Evolutionary conservation across 192 early-diverging fungal genomes (phyloP), one percentile per base, ranked within the genome.

Genomic region (Podila verticillata): DNA sequence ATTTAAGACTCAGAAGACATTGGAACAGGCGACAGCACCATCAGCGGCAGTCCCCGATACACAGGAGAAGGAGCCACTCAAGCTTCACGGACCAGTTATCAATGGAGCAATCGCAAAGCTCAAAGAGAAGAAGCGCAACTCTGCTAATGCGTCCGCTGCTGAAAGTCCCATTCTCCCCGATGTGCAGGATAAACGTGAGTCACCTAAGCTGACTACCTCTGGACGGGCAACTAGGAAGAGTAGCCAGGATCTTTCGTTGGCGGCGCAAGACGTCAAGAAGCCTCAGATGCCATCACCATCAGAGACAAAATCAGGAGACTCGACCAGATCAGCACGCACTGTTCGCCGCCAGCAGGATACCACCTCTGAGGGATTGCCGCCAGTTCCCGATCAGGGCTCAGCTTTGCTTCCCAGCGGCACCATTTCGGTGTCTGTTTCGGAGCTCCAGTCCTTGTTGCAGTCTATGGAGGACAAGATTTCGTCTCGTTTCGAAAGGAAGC

Each of bases 51-150:
- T 9, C 3, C 30, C 19, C 24, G 68, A 73, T 4, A 36, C 48
- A 9, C 73, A 72, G 5, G 84, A 84, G 44, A 82, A 59, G 57
- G 84, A 82, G 32, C 54, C 48, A 24, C 68, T 79, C 39, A 84
- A 82, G 66, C 61, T 84, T 22, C 80, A 80, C 49, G 83, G 83
- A 24, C 60, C 84, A 7, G 74, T 75, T 31, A 81, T 84, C 24
- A 85, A 85, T 44, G 81, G 74, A 26, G 70, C 84, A 12, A 85
- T 85, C 54, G 80, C 84, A 0, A 85, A 82, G 62, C 60, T 85
- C 26, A 85, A 85, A 54, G 83, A 84, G 61, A 85, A 82, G 73
- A 79, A 80, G 47, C 74, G 75, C 32, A 66, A 58, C 44, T 66
- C 67, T 31, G 26, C 29, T 7, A 49, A 58, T 15, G 61, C 70